Evolutionary conservation across 805 yeast genomes (phyloP).

Genomic region (Candida gorgasii): DNA sequence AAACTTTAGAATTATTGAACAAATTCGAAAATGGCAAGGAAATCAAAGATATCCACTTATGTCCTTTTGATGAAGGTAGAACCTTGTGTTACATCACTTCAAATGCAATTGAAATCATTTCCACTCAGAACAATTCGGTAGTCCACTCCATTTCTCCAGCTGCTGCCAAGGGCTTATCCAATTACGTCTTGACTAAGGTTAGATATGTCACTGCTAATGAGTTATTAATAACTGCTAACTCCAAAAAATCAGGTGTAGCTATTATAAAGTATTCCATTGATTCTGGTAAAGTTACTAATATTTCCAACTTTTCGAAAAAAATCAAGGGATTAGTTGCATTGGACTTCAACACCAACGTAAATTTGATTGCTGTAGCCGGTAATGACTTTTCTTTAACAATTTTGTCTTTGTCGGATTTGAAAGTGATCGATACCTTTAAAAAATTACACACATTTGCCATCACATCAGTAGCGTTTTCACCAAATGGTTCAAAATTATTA

Average conservation of each 20-base stretch:
- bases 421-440: slow-evolving; percentile 48
- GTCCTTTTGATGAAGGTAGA: slow-evolving; percentile 59
- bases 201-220: slow-evolving; percentile 37
- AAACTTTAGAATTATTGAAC: slow-evolving; percentile 52
- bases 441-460: slow-evolving; percentile 78
- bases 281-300: slow-evolving; percentile 42
- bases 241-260: slow-evolving; percentile 39
- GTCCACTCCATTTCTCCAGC: slow-evolving; percentile 23
- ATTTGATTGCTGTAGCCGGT: slow-evolving; percentile 57
- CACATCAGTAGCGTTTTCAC: slow-evolving; percentile 69
- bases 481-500: slow-evolving; percentile 65
- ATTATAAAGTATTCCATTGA: slow-evolving; percentile 47
- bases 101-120: slow-evolving; percentile 51
- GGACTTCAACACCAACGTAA: slow-evolving; percentile 43
- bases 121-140: slow-evolving; percentile 47
- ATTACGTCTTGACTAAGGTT: slow-evolving; percentile 42
- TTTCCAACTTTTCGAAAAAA: slow-evolving; percentile 44
- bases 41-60: slow-evolving; percentile 63
- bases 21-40: slow-evolving; percentile 52
- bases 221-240: slow-evolving; percentile 34
- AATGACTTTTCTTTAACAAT: slow-evolving; percentile 68
- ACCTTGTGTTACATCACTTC: slow-evolving; percentile 62
- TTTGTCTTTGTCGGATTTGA: slow-evolving; percentile 53
- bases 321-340: slow-evolving; percentile 56
- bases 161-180: slow-evolving; percentile 11